Base-by-base conservation (phyloP, 805 yeast species). In the Candida maltosa region DNA sequence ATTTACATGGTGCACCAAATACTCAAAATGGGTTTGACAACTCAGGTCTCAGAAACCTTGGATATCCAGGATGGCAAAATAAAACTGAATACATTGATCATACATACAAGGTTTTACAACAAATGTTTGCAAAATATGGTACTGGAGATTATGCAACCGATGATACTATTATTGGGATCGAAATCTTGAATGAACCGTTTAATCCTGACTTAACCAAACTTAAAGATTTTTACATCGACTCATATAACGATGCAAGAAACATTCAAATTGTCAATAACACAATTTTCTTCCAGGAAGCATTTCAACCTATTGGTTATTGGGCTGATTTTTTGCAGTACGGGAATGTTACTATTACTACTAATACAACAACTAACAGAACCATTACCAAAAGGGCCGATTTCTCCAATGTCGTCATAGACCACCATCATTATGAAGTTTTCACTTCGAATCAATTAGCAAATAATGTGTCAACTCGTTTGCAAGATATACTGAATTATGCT, bases 1-100 rank as follows among this genome's bases (percentile, higher is more conserved):
- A 86, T 51, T 58, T 86, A 35, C 95, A 86, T 48, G 88, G 93
- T 10, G 80, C 73, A 8, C 93, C 94, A 5, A 93, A 91, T 1
- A 80, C 89, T 1, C 94, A 86, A 51, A 86, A 86, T 55, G 94
- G 94, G 10, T 85, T 85, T 64, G 91, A 85, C 50, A 86, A 85
- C 48, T 78, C 87, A 6, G 95, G 95, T 22, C 58, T 72, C 19
- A 66, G 88, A 49, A 77, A 54, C 34, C 46, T 57, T 5, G 61
- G 58, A 2, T 53, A 54, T 40, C 64, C 65, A 11, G 64, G 63
- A 15, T 58, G 64, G 65, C 58, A 54, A 42, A 58, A 58, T 35
- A 26, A 39, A 6, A 54, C 63, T 1, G 54, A 45, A 20, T 46
- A 60, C 38, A 40, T 58, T 2, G 46, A 51, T 22, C 39, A 58